A percentile compares a stretch with the other conserved stretches of the same genome.
Conservation (phyloP, 257 asterid species). For the Solanum ahanhuiri region DNA sequence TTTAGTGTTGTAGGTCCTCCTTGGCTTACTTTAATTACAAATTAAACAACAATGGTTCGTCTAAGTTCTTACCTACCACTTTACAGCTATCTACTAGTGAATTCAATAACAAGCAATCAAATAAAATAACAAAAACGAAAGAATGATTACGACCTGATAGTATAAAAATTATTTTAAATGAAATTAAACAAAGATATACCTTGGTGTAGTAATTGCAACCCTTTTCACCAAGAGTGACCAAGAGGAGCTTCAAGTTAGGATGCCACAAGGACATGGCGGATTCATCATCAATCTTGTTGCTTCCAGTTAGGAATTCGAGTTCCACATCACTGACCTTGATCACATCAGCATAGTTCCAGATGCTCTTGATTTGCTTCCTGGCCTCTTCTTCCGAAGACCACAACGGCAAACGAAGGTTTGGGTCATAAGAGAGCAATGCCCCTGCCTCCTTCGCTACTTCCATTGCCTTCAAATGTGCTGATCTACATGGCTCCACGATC, state of each 20-base stretch:
- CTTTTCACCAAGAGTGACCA: conserved; percentile 88
- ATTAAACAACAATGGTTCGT: background rate
- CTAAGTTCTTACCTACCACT: background rate
- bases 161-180: no score
- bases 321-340: conserved; percentile 91
- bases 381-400: conserved; percentile 86
- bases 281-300: conserved; percentile 66
- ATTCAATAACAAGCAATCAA: background rate
- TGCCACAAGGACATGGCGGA: conserved; percentile 89
- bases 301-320: conserved; percentile 80
- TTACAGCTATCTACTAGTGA: background rate
- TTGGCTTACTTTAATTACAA: background rate
- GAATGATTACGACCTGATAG: background rate
- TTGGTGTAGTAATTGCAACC: conserved; percentile 79
- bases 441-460: conserved; percentile 83
- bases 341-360: conserved; percentile 77
- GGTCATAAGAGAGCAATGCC: conserved; percentile 87
- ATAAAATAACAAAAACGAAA: background rate
- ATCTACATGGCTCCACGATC: conserved; percentile 95
- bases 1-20: background rate
- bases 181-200: conserved; percentile 23
- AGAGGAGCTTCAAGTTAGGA: conserved; percentile 65
- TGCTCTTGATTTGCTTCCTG: conserved; percentile 76
- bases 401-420: conserved; percentile 73
- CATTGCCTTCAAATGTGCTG: conserved; percentile 95